phyloP scores from a whole-genome alignment of 2,329 filamentous ascomycete genomes.

The Trichoderma lentiforme region DNA sequence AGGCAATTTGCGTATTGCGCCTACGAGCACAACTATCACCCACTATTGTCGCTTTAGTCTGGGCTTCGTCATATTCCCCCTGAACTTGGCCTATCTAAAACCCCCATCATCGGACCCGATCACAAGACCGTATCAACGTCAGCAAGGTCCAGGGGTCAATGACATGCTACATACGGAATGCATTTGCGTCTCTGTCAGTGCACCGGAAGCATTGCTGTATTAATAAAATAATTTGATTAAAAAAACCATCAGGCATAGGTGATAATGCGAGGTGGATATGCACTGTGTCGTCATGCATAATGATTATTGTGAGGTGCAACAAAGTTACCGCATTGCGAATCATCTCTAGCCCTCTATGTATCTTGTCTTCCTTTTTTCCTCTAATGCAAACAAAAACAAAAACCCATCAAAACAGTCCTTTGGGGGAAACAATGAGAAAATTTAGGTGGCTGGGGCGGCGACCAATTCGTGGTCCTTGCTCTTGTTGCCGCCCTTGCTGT shows the following conservation, averaged over 20 bases:
- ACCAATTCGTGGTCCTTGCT: constrained; percentile 17
- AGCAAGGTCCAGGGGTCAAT: neutral
- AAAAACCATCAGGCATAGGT: neutral
- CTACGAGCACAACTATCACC: neutral
- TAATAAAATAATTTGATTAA: neutral
- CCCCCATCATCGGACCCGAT: constrained; percentile 13
- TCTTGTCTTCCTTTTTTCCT: neutral
- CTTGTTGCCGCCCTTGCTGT: constrained; percentile 40
- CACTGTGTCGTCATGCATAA: constrained; percentile 10
- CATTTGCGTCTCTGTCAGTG: neutral
- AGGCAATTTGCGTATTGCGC: neutral
- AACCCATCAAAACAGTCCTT: neutral
- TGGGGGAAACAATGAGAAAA: neutral
- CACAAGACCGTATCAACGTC: constrained; percentile 14
- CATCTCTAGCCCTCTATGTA: constrained; percentile 15
- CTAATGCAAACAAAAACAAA: neutral
- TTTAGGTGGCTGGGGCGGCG: constrained; percentile 8
- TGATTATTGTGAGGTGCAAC: constrained; percentile 3
- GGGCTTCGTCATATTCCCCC: neutral
- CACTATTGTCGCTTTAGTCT: neutral
- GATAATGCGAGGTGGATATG: neutral
- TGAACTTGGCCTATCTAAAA: constrained; percentile 1
- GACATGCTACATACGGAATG: neutral
- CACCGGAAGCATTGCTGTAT: neutral
- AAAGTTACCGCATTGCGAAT: neutral